These are phyloP conservation scores for Annulohypoxylon maeteangense DNA, from an alignment of 495 filamentous ascomycete genomes.

Conservation along the genomic window DNA sequence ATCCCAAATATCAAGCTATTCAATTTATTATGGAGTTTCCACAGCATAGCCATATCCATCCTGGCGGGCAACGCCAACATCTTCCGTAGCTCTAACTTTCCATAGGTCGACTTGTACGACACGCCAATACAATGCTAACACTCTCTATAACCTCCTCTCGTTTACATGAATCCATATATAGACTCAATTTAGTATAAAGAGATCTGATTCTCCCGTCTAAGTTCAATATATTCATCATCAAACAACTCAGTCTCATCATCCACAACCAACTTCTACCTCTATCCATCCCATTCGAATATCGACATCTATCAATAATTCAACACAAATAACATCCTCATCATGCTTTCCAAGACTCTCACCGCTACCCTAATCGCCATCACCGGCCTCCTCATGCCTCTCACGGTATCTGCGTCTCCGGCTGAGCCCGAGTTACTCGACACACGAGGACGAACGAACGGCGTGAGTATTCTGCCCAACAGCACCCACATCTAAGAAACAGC, in stretches of 20 bases:
- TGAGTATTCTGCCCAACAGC: background rate
- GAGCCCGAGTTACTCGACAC: background rate
- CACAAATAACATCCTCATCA: background rate
- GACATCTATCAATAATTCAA: background rate
- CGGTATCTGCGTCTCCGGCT: background rate
- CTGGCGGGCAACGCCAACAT: background rate
- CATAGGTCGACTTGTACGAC: background rate
- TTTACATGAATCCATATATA: background rate
- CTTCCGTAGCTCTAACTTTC: background rate
- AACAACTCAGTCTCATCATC: background rate
- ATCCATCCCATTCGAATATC: background rate
- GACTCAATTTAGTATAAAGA: background rate
- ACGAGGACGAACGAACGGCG: constrained; percentile 3
- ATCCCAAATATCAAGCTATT: background rate
- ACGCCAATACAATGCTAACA: background rate
- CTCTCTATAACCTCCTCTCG: background rate
- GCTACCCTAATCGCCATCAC: background rate
- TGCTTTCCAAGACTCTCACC: constrained; percentile 3
- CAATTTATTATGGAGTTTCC: background rate
- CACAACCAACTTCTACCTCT: background rate
- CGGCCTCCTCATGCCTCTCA: constrained; percentile 3
- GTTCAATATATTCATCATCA: background rate
- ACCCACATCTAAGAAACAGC: no score
- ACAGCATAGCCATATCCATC: background rate
- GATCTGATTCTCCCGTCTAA: background rate